Evolutionary conservation across 352 stramenopile species (phyloP).

Genomic region (Phytophthora pseudosyringae): DNA sequence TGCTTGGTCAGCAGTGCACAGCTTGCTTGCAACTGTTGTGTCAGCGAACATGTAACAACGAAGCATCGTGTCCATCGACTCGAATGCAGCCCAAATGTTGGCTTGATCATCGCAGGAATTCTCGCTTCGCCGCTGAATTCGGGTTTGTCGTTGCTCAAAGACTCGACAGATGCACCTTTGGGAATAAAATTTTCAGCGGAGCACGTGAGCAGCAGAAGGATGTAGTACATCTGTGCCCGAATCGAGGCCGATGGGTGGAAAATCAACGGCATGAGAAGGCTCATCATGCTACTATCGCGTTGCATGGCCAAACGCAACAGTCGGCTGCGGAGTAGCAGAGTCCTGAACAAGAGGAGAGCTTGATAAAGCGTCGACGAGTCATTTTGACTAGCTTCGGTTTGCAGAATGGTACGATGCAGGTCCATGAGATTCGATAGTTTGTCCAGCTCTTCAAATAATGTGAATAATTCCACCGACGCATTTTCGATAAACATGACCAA

Average conservation of each 20-base stretch:
- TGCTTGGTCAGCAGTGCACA: conserved; percentile 15
- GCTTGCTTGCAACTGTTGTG: conserved; percentile 24
- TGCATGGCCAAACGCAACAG: conserved; percentile 41
- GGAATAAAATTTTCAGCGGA: conserved; percentile 50
- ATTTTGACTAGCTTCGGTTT: conserved; percentile 7
- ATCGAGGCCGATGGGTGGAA: conserved; percentile 48
- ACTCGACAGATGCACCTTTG: not conserved
- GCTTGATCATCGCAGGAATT: conserved; percentile 36
- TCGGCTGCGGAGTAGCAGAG: conserved; percentile 48
- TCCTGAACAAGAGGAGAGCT: conserved; percentile 47
- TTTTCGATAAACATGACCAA: conserved; percentile 38
- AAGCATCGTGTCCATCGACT: conserved; percentile 45
- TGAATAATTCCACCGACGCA: conserved; percentile 30
- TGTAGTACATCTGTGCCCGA: conserved; percentile 66
- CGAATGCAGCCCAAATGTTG: conserved; percentile 54
- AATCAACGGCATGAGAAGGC: conserved; percentile 40
- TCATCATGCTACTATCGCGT: conserved; percentile 29
- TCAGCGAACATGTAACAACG: conserved; percentile 29
- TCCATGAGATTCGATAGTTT: conserved; percentile 37
- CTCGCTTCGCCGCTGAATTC: conserved; percentile 18
- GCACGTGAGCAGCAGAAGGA: conserved; percentile 66
- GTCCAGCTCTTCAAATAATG: conserved; percentile 49
- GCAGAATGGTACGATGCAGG: conserved; percentile 18
- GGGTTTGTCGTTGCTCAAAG: not conserved
- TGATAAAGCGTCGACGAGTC: conserved; percentile 25